Evolutionary conservation across 129 eudicot genomes (phyloP).

Genomic region (Artemisia argyi): DNA sequence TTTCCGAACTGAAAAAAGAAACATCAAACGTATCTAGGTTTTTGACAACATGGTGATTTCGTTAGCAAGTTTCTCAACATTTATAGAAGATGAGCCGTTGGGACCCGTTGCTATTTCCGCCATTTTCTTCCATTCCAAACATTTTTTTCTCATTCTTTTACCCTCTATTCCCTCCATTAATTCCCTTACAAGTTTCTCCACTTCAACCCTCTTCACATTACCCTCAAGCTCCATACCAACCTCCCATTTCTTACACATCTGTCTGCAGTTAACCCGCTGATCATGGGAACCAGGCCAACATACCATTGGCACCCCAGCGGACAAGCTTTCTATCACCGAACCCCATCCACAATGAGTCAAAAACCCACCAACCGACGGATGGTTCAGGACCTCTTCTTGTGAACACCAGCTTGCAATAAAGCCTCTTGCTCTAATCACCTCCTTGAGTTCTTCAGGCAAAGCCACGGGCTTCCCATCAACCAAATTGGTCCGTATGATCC

Average conservation of each 20-base stretch:
- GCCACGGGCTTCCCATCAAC: neutral
- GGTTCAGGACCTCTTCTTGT: neutral
- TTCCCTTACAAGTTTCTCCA: neutral
- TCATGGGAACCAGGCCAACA: neutral
- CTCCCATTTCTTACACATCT: neutral
- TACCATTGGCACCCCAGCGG: neutral
- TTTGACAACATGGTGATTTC: neutral
- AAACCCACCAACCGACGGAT: neutral
- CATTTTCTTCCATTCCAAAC: neutral
- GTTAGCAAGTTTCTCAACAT: neutral
- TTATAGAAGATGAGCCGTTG: neutral
- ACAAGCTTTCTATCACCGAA: neutral
- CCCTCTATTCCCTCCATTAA: neutral
- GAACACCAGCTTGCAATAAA: neutral
- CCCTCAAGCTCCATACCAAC: neutral
- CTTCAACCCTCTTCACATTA: neutral
- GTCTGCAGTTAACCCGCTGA: neutral
- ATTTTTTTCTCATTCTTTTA: neutral
- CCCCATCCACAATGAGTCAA: conserved; percentile 1
- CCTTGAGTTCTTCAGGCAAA: neutral
- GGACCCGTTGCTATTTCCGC: neutral
- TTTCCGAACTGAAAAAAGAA: no score
- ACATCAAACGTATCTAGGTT: neutral
- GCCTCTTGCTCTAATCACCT: neutral
- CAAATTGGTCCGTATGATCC: conserved; percentile 1